phyloP scores from a whole-genome alignment of 2,329 filamentous ascomycete species.

The Rhynchosporium secalis region DNA sequence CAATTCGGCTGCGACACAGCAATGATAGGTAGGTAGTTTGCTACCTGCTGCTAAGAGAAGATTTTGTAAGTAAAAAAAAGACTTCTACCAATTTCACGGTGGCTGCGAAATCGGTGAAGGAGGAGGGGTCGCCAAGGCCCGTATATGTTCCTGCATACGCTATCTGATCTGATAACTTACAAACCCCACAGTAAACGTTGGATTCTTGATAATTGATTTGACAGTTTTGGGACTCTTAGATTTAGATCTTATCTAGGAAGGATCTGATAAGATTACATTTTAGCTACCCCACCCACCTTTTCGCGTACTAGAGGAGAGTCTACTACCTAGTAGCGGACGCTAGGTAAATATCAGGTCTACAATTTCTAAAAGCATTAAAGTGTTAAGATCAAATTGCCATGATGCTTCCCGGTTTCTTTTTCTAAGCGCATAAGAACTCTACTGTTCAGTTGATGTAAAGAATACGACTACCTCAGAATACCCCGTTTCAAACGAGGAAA shows the following conservation, averaged over 20 bases:
- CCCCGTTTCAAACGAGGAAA: no score
- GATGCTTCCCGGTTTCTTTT: not conserved
- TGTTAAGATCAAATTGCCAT: not conserved
- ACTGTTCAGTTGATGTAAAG: no score
- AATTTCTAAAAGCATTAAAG: no score
- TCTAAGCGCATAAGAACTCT: not conserved
- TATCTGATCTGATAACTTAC: conserved; percentile 8
- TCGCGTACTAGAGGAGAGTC: not conserved
- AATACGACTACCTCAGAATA: no score
- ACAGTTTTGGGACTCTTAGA: not conserved
- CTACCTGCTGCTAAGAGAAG: not conserved
- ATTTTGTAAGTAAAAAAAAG: not conserved
- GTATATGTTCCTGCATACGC: conserved; percentile 9
- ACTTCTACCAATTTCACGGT: not conserved
- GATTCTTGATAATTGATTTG: not conserved
- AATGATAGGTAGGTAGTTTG: not conserved
- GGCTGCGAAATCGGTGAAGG: conserved; percentile 1
- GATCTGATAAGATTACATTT: conserved; percentile 8
- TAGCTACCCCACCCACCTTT: not conserved
- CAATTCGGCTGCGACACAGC: not conserved
- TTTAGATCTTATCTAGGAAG: not conserved
- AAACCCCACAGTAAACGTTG: not conserved
- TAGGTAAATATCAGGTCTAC: no score
- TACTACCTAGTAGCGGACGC: no score
- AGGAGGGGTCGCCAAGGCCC: conserved; percentile 6